A percentile compares a stretch with the other conserved stretches of the same genome.
These are phyloP conservation scores for Didymella arachidicola DNA, from an alignment of 2,329 filamentous ascomycete genomes.

Conservation along the genomic window DNA sequence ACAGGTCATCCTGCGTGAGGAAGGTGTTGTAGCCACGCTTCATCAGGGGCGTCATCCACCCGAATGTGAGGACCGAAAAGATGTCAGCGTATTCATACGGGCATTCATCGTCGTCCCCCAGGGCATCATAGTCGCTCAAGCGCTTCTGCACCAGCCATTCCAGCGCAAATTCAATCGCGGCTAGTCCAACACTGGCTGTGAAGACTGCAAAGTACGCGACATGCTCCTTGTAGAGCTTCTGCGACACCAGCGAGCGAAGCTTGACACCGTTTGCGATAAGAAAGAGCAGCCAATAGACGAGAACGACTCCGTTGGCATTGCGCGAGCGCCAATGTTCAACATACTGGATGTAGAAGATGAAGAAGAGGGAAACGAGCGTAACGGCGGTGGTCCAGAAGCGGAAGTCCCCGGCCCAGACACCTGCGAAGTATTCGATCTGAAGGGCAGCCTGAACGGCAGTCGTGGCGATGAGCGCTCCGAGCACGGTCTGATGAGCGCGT, in stretches of 20 bases:
- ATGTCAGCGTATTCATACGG: constrained; percentile 90
- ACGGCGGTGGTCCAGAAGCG: constrained; percentile 81
- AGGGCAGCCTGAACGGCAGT: constrained; percentile 76
- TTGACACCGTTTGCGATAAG: constrained; percentile 81
- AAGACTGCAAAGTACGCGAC: constrained; percentile 81
- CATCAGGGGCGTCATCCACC: constrained; percentile 99
- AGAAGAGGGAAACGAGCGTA: constrained; percentile 73
- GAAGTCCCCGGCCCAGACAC: constrained; percentile 80
- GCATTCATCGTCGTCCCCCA: constrained; percentile 74
- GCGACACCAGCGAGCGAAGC: constrained; percentile 82
- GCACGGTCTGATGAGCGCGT: constrained; percentile 59
- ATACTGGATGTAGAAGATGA: constrained; percentile 84
- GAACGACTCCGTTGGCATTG: constrained; percentile 84
- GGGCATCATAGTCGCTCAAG: constrained; percentile 71
- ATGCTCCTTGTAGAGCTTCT: constrained; percentile 71
- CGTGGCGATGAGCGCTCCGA: constrained; percentile 72
- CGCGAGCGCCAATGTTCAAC: constrained; percentile 83
- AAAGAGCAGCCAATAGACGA: constrained; percentile 92
- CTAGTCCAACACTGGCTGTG: constrained; percentile 73
- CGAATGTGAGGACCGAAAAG: constrained; percentile 92
- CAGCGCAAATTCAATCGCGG: constrained; percentile 73
- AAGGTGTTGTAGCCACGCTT: constrained; percentile 90
- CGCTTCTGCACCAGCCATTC: constrained; percentile 90
- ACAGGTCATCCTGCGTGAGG: constrained; percentile 92
- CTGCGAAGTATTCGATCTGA: constrained; percentile 74